These are phyloP conservation scores for Fusarium foetens DNA, from an alignment of 2,329 filamentous ascomycete genomes.

Conservation along the genomic window DNA sequence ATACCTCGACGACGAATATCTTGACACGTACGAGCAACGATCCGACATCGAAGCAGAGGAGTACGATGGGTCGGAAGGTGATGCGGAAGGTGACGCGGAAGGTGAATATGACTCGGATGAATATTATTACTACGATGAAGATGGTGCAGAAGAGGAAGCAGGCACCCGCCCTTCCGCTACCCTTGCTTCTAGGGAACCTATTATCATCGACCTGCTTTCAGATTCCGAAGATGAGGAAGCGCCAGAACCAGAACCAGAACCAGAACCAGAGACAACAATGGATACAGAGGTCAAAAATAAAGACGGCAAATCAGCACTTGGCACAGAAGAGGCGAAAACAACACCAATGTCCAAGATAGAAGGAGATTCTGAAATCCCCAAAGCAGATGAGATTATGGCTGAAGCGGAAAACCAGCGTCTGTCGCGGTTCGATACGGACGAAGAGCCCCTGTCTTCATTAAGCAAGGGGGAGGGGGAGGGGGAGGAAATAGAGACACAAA, in stretches of 20 bases:
- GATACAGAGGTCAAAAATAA: background rate
- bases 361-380: background rate
- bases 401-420: conserved; percentile 1
- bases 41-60: conserved; percentile 28
- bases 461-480: background rate
- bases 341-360: background rate
- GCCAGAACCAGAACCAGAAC: conserved; percentile 11
- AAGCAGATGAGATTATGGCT: background rate
- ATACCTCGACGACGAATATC: conserved; percentile 21
- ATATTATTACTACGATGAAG: conserved; percentile 42
- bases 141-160: conserved; percentile 34
- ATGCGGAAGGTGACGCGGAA: conserved; percentile 45
- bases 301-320: background rate
- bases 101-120: conserved; percentile 45
- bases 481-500: background rate
- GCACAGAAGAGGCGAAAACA: background rate
- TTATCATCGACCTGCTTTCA: conserved; percentile 60
- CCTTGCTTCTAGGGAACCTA: conserved; percentile 47
- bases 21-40: conserved; percentile 34
- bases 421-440: background rate
- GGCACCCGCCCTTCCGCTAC: conserved; percentile 22
- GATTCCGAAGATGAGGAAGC: conserved; percentile 59
- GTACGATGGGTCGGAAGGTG: conserved; percentile 45
- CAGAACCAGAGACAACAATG: background rate
- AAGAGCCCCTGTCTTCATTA: background rate